Conservation (phyloP, 495 filamentous ascomycete species). For the Copromyces sp. region DNA sequence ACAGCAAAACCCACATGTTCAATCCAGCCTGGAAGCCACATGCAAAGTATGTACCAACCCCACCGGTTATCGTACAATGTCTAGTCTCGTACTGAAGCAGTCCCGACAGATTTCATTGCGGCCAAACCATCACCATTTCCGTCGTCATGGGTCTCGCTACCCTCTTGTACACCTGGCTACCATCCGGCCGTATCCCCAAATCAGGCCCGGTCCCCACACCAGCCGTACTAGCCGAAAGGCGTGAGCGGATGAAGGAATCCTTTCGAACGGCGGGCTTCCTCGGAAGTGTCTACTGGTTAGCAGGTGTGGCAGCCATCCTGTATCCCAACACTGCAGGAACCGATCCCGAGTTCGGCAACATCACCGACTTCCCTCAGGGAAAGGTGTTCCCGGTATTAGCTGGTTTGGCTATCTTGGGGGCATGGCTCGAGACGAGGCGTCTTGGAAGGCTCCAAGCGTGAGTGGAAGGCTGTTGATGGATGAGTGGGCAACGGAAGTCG, state of each 20-base stretch:
- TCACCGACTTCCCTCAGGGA: slow-evolving; percentile 37
- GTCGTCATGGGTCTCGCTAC: slow-evolving; percentile 34
- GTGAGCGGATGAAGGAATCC: slow-evolving; percentile 19
- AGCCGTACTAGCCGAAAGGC: not conserved
- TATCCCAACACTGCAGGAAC: slow-evolving; percentile 40
- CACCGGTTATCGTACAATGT: not conserved
- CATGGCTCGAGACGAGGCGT: slow-evolving; percentile 18
- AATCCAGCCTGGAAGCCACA: slow-evolving; percentile 48
- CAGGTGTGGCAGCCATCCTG: slow-evolving; percentile 35
- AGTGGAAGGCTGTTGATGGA: not conserved
- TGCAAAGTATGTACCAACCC: slow-evolving; percentile 29
- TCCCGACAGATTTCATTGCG: slow-evolving; percentile 40
- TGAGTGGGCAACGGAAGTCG: too few species aligned
- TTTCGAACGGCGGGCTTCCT: slow-evolving; percentile 30
- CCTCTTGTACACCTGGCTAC: slow-evolving; percentile 39
- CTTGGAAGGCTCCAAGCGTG: not conserved
- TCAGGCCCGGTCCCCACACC: slow-evolving; percentile 7
- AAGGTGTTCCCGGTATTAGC: slow-evolving; percentile 25
- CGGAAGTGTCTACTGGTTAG: slow-evolving; percentile 43
- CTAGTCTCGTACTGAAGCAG: not conserved
- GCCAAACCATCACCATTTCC: slow-evolving; percentile 43
- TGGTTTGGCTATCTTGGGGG: slow-evolving; percentile 21
- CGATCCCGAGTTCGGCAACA: slow-evolving; percentile 46
- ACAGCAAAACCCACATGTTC: slow-evolving; percentile 42
- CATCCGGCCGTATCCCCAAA: not conserved